A percentile compares a stretch with the other conserved stretches of the same genome.
These are phyloP conservation scores for Pseudogymnoascus pannorum DNA, from an alignment of 2,329 filamentous ascomycete species.

Conservation along the genomic window DNA sequence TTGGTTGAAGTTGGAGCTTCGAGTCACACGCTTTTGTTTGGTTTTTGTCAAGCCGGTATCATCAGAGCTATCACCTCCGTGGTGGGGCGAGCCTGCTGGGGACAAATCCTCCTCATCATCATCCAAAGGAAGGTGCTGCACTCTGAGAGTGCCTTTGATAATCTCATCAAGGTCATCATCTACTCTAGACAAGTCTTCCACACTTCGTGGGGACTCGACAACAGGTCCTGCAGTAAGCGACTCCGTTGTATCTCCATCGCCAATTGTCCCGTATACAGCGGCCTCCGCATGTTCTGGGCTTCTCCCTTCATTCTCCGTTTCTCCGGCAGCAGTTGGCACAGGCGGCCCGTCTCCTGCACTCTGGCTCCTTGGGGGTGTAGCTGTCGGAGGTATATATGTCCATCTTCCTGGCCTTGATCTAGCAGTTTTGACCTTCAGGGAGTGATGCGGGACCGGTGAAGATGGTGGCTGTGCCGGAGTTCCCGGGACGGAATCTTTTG, in stretches of 20 bases:
- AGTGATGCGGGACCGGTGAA: conserved; percentile 21
- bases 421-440: conserved; percentile 43
- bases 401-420: conserved; percentile 32
- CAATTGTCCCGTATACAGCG: neutral
- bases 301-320: neutral
- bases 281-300: neutral
- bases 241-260: conserved; percentile 1
- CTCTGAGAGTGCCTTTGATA: conserved; percentile 55
- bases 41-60: neutral
- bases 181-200: neutral
- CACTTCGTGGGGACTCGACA: neutral
- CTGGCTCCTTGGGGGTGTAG: conserved; percentile 32
- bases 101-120: conserved; percentile 38
- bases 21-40: neutral
- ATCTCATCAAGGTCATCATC: conserved; percentile 55
- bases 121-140: conserved; percentile 51
- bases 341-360: neutral
- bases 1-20: conserved; percentile 26
- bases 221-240: neutral
- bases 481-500: conserved; percentile 7
- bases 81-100: conserved; percentile 16
- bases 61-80: conserved; percentile 6
- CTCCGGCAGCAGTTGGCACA: neutral
- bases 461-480: conserved; percentile 1
- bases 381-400: conserved; percentile 33